Evolutionary conservation across 148 eudicot species (phyloP), one percentile per base, ranked within the genome.

Genomic region (Arbutus unedo): DNA sequence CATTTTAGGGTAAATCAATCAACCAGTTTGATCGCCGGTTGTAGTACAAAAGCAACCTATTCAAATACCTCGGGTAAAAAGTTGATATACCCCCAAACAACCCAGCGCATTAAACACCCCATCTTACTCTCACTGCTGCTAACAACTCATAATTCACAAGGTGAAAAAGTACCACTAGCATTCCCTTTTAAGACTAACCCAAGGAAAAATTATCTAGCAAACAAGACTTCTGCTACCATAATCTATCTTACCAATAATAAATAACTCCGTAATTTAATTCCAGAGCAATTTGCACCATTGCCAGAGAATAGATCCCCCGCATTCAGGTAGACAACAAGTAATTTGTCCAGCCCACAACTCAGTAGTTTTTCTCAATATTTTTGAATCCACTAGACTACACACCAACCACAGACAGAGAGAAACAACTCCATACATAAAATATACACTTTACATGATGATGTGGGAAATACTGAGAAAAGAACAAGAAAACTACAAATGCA

Each of bases 391-490:
- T 3, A 75, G 45, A 31, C 38, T 14, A 38, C 7, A 14, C 11
- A 23, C 79, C n/a, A 31, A 31, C 21, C 0, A 4, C 56, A 57
- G 38, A n/a, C 8, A 6, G 67, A 54, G 53, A 59, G 51, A 77
- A 59, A 47, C 59, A 49, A 67, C 59, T 66, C 76, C 76, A 31
- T 25, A 10, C 64, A 62, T 31, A 67, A 60, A 68, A 62, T 66
- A 18, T 80, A 74, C 76, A 80, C 60, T 80, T 64, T 50, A 68
- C 76, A 68, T 23, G 10, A 68, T 50, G 82, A 49, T 64, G 43
- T 50, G 31, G 47, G 55, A 19, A 62, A 79, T 76, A 53, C 45
- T 15, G 56, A 53, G n/a, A 76, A 25, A 53, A 77, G 79, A 41
- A 38, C 23, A 77, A 54, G 8, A 77, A 64, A 3, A 54, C 64